Evolutionary conservation across 495 filamentous ascomycete species (phyloP).

Genomic region (Parmelia sp.): DNA sequence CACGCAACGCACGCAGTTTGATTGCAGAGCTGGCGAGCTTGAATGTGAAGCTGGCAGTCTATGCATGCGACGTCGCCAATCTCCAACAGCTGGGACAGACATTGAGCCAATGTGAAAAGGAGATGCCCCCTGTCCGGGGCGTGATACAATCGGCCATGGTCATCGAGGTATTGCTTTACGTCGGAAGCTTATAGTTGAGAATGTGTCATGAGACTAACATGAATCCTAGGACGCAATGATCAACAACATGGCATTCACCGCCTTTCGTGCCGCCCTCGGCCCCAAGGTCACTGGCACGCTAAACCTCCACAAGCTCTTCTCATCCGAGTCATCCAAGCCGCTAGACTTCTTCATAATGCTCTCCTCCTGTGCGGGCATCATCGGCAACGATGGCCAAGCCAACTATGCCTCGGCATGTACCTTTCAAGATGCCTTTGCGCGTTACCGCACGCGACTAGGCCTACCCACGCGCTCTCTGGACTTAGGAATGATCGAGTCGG

Average conservation of each 20-base stretch:
- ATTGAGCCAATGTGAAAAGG: no score
- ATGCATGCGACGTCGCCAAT: no score
- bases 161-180: constrained; percentile 25
- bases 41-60: no score
- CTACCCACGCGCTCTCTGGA: constrained; percentile 25
- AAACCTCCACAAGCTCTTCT: constrained; percentile 35
- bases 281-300: constrained; percentile 47
- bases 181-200: no score
- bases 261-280: constrained; percentile 44
- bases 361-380: constrained; percentile 27
- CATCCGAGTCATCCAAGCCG: neutral
- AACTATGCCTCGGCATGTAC: constrained; percentile 33
- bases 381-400: constrained; percentile 28
- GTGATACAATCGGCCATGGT: constrained; percentile 44
- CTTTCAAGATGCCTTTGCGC: constrained; percentile 32
- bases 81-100: no score
- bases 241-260: constrained; percentile 47
- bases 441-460: constrained; percentile 23
- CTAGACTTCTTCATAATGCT: constrained; percentile 43
- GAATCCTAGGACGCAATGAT: constrained; percentile 44
- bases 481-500: constrained; percentile 31
- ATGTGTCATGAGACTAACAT: no score
- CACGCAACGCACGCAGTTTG: no score
- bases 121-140: constrained; percentile 47
- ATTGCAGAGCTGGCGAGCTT: no score